Conservation (phyloP, 83 land plant genomes). For the Isoetes engelmannii region DNA sequence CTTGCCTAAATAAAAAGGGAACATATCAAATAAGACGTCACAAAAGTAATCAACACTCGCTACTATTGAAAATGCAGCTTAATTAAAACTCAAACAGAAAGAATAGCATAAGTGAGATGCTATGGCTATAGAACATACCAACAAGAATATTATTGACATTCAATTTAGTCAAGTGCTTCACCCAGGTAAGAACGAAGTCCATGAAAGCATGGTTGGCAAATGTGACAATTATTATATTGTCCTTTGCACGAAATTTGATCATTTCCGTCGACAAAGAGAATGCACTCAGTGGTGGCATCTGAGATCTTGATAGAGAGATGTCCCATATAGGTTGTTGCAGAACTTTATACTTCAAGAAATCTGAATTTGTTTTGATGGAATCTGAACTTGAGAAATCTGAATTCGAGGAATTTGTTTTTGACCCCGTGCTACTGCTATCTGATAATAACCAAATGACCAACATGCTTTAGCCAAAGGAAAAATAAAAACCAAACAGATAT, state of each 20-base stretch:
- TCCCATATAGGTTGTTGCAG: slow-evolving; percentile 65
- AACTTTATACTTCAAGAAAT: background rate
- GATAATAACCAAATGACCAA: background rate
- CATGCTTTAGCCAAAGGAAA: background rate
- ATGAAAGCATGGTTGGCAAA: slow-evolving; percentile 93
- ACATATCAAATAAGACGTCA: too few species aligned
- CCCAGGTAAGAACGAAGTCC: slow-evolving; percentile 95
- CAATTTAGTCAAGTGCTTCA: slow-evolving; percentile 72
- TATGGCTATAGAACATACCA: slow-evolving; percentile 37
- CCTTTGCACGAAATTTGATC: slow-evolving; percentile 59
- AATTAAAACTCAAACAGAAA: too few species aligned
- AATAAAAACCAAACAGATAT: background rate
- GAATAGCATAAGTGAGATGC: too few species aligned
- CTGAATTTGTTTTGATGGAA: background rate
- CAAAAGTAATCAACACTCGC: too few species aligned
- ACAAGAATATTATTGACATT: slow-evolving; percentile 72
- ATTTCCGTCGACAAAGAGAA: slow-evolving; percentile 62
- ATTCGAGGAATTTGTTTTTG: too few species aligned
- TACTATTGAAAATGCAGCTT: too few species aligned
- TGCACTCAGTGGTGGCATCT: slow-evolving; percentile 56
- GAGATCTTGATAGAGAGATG: slow-evolving; percentile 40
- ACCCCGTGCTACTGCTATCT: background rate
- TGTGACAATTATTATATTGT: slow-evolving; percentile 82
- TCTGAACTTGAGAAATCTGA: background rate
- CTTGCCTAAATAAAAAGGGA: too few species aligned